Percentiles rank a stretch among this genome's conserved stretches.
These are phyloP conservation scores for Diplotaxis tenuifolia DNA, from an alignment of 345 rosid species.

Conservation along the genomic window DNA sequence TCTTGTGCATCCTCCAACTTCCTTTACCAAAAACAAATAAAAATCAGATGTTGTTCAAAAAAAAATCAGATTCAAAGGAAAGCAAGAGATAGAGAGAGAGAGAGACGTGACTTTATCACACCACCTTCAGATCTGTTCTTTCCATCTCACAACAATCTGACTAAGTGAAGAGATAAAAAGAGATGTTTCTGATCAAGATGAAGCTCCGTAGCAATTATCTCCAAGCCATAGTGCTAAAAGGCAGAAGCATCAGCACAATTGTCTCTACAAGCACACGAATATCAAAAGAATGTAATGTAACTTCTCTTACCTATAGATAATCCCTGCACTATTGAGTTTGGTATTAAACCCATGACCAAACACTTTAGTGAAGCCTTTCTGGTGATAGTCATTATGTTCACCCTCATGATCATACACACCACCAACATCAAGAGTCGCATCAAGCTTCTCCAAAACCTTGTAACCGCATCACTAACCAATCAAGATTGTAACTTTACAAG, in stretches of 20 bases:
- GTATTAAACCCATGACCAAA: slow-evolving; percentile 81
- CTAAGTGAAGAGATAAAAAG: too few species aligned
- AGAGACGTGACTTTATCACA: too few species aligned
- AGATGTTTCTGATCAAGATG: slow-evolving; percentile 63
- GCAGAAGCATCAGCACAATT: neutral
- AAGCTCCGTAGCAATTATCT: slow-evolving; percentile 78
- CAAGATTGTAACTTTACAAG: too few species aligned
- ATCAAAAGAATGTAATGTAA: neutral
- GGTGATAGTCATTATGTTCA: slow-evolving; percentile 80
- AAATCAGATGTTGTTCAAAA: too few species aligned
- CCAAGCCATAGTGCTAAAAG: slow-evolving; percentile 74
- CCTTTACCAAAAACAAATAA: too few species aligned
- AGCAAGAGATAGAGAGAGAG: too few species aligned
- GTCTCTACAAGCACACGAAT: neutral
- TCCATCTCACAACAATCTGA: too few species aligned
- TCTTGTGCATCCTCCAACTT: too few species aligned
- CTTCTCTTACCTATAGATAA: slow-evolving; percentile 60
- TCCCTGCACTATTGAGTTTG: slow-evolving; percentile 88
- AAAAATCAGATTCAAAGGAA: too few species aligned
- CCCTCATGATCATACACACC: slow-evolving; percentile 71
- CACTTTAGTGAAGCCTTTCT: slow-evolving; percentile 69
- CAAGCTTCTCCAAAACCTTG: slow-evolving; percentile 75
- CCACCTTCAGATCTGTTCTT: too few species aligned
- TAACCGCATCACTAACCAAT: slow-evolving; percentile 1
- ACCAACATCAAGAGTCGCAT: slow-evolving; percentile 87